Conservation (phyloP, 495 filamentous ascomycete genomes). For the Entonaema liquescens region DNA sequence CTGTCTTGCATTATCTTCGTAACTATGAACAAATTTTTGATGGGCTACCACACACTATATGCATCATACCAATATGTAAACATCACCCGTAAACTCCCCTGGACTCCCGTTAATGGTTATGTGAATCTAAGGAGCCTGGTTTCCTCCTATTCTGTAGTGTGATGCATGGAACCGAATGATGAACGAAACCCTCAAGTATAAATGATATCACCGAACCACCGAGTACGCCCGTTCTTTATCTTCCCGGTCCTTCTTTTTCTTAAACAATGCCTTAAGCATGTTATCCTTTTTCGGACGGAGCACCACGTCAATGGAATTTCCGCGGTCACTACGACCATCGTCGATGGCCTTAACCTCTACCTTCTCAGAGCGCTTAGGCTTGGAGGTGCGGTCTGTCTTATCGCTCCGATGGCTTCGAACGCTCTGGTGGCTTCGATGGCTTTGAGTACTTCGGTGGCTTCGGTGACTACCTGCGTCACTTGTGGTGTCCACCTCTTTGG, state of each 20-base stretch:
- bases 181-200: slow-evolving; percentile 5
- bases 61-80: slow-evolving; percentile 19
- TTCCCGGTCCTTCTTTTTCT: slow-evolving; percentile 57
- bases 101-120: slow-evolving; percentile 9
- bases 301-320: slow-evolving; percentile 41
- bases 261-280: slow-evolving; percentile 62
- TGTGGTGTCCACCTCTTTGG: slow-evolving; percentile 26
- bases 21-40: slow-evolving; percentile 21
- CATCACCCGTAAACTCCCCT: slow-evolving; percentile 20
- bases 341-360: slow-evolving; percentile 45
- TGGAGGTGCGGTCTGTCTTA: slow-evolving; percentile 41
- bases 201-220: slow-evolving; percentile 25
- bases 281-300: slow-evolving; percentile 56
- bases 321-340: slow-evolving; percentile 46
- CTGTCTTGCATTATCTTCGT: too few relatives aligned
- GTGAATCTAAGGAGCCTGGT: slow-evolving; percentile 21
- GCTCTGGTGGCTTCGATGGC: slow-evolving; percentile 33
- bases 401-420: slow-evolving; percentile 43
- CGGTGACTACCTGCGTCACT: slow-evolving; percentile 43
- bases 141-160: slow-evolving; percentile 23
- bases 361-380: slow-evolving; percentile 44
- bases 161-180: slow-evolving; percentile 13
- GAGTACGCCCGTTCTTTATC: slow-evolving; percentile 43
- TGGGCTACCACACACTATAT: slow-evolving; percentile 21
- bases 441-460: slow-evolving; percentile 39